Evolutionary conservation across 2,329 filamentous ascomycete species (phyloP).

Genomic region (Cyphellophora attinorum): DNA sequence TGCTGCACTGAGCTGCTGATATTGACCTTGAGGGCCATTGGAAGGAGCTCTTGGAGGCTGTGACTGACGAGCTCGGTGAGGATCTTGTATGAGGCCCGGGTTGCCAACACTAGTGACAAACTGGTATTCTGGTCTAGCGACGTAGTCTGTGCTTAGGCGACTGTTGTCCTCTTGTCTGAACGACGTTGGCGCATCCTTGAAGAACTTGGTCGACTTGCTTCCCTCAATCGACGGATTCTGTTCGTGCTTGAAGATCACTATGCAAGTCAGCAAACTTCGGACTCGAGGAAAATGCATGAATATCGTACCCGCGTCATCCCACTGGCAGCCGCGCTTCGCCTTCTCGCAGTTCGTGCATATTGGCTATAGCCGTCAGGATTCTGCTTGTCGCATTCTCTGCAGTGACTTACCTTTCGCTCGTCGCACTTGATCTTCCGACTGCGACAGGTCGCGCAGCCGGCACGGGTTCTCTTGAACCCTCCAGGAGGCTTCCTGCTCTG

Average conservation of each 20-base stretch:
- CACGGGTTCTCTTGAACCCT: constrained; percentile 4
- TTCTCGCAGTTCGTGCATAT: not conserved
- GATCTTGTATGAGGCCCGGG: not conserved
- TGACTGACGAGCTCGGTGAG: not conserved
- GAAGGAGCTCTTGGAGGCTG: not conserved
- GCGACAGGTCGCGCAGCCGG: constrained; percentile 19
- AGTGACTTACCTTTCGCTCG: no score
- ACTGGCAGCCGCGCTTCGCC: not conserved
- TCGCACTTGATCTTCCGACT: constrained; percentile 19
- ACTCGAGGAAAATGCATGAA: not conserved
- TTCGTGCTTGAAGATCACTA: not conserved
- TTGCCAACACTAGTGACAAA: not conserved
- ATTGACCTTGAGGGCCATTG: not conserved
- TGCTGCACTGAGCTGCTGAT: not conserved
- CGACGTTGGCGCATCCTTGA: not conserved
- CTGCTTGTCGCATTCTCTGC: no score
- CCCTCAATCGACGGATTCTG: not conserved
- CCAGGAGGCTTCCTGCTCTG: not conserved
- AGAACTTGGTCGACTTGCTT: not conserved
- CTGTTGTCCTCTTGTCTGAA: not conserved
- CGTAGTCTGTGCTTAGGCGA: not conserved
- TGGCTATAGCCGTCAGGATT: no score
- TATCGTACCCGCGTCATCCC: not conserved
- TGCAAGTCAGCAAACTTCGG: not conserved
- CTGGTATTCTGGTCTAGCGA: not conserved